Conservation (phyloP, 2,329 filamentous ascomycete genomes). For the Colletotrichum acutatum region DNA sequence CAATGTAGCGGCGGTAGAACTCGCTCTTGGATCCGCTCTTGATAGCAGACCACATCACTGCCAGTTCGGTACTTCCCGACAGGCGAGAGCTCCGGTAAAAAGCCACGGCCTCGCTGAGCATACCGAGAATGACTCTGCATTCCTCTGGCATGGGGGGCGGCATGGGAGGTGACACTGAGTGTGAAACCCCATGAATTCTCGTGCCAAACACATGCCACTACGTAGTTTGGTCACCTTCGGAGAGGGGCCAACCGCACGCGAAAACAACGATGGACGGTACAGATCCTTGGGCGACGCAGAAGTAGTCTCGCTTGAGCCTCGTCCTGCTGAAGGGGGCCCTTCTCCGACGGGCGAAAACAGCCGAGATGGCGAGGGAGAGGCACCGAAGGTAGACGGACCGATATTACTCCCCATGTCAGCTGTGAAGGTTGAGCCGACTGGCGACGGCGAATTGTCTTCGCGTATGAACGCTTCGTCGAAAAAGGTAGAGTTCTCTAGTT, state of each 20-base stretch:
- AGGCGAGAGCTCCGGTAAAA: background rate
- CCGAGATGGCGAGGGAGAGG: background rate
- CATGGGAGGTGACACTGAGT: background rate
- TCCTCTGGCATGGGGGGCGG: background rate
- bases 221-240: background rate
- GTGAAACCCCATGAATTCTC: background rate
- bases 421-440: background rate
- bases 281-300: background rate
- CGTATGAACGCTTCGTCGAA: background rate
- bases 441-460: background rate
- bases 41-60: slow-evolving; percentile 9
- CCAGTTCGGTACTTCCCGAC: background rate
- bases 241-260: background rate
- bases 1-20: slow-evolving; percentile 8
- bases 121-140: background rate
- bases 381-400: background rate
- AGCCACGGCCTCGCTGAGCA: background rate
- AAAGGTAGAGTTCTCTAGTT: background rate
- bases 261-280: background rate
- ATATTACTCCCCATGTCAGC: background rate
- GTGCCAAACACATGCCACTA: background rate
- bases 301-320: background rate
- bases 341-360: background rate
- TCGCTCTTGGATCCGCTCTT: slow-evolving; percentile 7
- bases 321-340: background rate